phyloP scores from a whole-genome alignment of 176 grass and related monocot species.

The Zea luxurians region DNA sequence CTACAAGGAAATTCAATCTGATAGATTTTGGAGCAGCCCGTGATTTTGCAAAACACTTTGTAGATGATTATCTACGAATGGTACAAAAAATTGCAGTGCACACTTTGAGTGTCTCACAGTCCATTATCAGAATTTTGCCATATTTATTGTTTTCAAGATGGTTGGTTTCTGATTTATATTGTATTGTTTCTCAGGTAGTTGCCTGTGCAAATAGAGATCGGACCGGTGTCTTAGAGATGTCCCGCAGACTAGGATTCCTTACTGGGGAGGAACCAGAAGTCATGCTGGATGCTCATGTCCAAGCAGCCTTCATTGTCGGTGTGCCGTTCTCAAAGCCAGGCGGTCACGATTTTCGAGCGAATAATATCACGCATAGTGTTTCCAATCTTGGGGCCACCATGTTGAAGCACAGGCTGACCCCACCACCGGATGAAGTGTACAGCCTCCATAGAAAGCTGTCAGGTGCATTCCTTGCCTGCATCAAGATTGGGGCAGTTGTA shows the following conservation, averaged over 20 bases:
- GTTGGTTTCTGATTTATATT: background rate
- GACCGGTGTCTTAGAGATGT: conserved; percentile 72
- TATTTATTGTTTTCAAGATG: conserved; percentile 1
- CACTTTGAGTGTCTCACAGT: background rate
- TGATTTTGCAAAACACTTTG: conserved; percentile 79
- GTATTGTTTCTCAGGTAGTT: conserved; percentile 54
- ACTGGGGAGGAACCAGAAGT: conserved; percentile 78
- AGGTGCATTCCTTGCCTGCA: conserved; percentile 89
- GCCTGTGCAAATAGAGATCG: conserved; percentile 89
- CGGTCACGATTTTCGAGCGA: conserved; percentile 62
- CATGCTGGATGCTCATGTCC: conserved; percentile 90
- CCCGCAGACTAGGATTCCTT: conserved; percentile 80
- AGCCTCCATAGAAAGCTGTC: conserved; percentile 94
- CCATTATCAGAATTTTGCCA: background rate
- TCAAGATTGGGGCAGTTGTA: conserved; percentile 84
- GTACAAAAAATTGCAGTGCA: conserved; percentile 36
- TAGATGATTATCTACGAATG: conserved; percentile 87
- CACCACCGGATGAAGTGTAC: conserved; percentile 89
- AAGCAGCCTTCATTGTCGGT: conserved; percentile 81
- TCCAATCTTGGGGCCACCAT: conserved; percentile 89
- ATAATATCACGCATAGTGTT: conserved; percentile 80
- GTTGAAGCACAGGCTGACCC: conserved; percentile 86
- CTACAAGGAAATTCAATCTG: conserved; percentile 70
- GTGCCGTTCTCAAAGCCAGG: conserved; percentile 76
- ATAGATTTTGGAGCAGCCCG: conserved; percentile 92